A percentile compares a stretch with the other conserved stretches of the same genome.
Conservation (phyloP, 768 basidiomycete species). For the Tremella yokohamensis region DNA sequence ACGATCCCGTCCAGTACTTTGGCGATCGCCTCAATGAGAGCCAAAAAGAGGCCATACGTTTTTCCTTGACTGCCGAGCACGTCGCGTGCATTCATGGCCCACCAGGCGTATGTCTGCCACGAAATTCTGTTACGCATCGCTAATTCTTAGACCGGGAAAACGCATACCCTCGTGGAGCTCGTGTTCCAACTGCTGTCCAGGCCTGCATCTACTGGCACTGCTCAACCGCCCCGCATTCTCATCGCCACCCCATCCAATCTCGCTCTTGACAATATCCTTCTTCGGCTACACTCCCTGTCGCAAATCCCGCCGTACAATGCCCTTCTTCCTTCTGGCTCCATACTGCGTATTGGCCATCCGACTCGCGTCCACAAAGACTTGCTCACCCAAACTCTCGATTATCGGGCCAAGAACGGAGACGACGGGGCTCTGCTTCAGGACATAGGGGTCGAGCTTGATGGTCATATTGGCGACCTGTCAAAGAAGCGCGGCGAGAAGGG, state of each 20-base stretch:
- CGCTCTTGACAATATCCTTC: conserved; percentile 83
- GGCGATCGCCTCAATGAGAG: conserved; percentile 73
- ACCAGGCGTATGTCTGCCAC: conserved; percentile 61
- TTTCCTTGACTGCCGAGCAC: conserved; percentile 74
- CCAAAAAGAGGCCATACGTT: conserved; percentile 76
- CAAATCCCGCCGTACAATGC: conserved; percentile 27
- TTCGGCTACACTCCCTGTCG: conserved; percentile 58
- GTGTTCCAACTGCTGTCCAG: conserved; percentile 63
- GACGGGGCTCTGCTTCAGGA: conserved; percentile 81
- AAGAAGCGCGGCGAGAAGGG: conserved; percentile 57
- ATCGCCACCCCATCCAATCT: conserved; percentile 57
- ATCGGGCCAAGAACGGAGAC: conserved; percentile 47
- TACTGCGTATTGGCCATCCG: conserved; percentile 93
- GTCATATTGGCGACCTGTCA: conserved; percentile 63
- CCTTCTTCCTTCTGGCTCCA: conserved; percentile 46
- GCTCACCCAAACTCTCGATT: conserved; percentile 52
- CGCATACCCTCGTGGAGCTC: conserved; percentile 88
- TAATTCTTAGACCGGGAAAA: conserved; percentile 75
- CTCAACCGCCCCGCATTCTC: conserved; percentile 32
- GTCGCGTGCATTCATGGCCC: conserved; percentile 94
- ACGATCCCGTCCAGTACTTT: conserved; percentile 60
- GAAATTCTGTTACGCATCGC: neutral
- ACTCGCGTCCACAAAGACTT: conserved; percentile 74
- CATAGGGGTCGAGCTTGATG: conserved; percentile 79
- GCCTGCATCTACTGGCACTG: conserved; percentile 13